Evolutionary conservation across 73 alveolate genomes (phyloP).

Genomic region (Tetrahymena elliotti): DNA sequence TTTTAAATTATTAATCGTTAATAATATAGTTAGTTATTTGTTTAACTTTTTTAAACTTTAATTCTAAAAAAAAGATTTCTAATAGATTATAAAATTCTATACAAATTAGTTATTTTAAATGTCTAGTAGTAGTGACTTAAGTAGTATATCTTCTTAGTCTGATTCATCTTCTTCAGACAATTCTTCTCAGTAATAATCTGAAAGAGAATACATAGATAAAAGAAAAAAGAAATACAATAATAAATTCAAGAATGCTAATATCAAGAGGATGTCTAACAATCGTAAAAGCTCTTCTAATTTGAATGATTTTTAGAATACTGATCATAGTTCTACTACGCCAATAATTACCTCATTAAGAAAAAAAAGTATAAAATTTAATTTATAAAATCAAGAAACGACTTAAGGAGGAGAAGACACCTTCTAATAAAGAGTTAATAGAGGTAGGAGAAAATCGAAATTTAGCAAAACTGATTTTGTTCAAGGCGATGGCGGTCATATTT

Average conservation of each 20-base stretch:
- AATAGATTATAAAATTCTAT: background rate
- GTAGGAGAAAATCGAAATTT: background rate
- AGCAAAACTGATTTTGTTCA: background rate
- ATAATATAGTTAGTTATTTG: background rate
- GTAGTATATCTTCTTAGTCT: background rate
- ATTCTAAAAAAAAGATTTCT: background rate
- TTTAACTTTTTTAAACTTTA: background rate
- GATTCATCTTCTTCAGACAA: background rate
- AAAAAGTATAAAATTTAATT: background rate
- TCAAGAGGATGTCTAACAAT: background rate
- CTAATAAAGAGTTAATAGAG: background rate
- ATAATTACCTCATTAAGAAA: background rate
- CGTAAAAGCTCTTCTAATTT: background rate
- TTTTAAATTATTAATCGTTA: too few species aligned
- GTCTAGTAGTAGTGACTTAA: background rate
- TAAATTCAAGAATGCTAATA: background rate
- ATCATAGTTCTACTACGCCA: background rate
- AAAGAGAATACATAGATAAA: background rate
- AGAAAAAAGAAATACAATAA: background rate
- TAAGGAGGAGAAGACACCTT: background rate
- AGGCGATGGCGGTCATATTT: background rate
- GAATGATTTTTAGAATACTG: background rate
- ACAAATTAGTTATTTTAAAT: background rate
- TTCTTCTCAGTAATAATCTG: background rate
- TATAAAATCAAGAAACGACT: background rate